Evolutionary conservation across 2,329 filamentous ascomycete genomes (phyloP), one percentile per base, ranked within the genome.

Genomic region (Aspergillus terreus): DNA sequence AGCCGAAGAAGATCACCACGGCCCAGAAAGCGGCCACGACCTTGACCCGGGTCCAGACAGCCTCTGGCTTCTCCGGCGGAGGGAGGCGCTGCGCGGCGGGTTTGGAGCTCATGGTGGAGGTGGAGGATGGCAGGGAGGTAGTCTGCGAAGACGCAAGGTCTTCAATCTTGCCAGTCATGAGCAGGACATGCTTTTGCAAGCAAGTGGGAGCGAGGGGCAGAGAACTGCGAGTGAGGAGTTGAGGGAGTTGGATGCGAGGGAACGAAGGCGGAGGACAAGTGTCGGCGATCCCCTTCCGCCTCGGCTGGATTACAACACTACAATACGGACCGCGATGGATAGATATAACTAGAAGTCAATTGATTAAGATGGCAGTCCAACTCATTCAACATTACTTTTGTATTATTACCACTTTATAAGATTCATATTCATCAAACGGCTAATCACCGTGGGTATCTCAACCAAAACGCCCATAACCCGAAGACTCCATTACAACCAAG

Each of bases 1-100:
- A 71, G 2, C 94, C 94, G 5, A 99, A 74, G 27, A 87, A 81
- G 6, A 95, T 68, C 6, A 95, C 89, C 35, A 97, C 84, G 4
- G 84, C 76, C 94, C 94, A 99, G 71, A 96, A 97, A 7, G 92
- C 92, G 55, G 88, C 70, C 56, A 99, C 85, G 46, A 97, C 87
- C 56, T 79, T 78, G 44, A 83, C 82, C 49, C 94, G 86, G 52
- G 86, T 82, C 65, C 82, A 82, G 47, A 86, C 77, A 57, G 87
- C 84, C 59, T 86, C 79, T 17, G 81, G 74, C 57, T 83, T 86
- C 75, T 97, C 92, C 27, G 90, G 86, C 35, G 92, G 90, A n/a
- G 89, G 87, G 46, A 75, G 68, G 58, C 79, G 62, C 48, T 60
- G 60, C 27, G 61, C 58, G 49, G 51, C 59, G 54, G 60, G 27